Evolutionary conservation across 495 filamentous ascomycete species (phyloP).

Genomic region (Podospora conica): DNA sequence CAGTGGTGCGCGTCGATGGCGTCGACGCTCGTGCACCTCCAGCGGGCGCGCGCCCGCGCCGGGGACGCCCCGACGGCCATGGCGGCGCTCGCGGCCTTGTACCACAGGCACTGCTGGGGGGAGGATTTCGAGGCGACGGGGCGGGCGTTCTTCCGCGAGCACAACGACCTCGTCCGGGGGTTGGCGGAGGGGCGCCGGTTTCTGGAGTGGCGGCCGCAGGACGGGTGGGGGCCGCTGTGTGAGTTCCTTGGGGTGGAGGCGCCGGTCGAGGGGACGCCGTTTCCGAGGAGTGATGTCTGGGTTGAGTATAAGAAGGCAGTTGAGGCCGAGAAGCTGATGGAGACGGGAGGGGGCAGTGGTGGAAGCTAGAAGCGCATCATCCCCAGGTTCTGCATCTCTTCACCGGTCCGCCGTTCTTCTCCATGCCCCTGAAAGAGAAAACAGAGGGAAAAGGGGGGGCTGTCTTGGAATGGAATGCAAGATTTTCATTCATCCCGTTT

Average conservation of each 20-base stretch:
- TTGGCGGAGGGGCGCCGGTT: constrained; percentile 27
- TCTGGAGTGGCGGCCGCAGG: constrained; percentile 58
- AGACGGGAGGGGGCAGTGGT: not conserved
- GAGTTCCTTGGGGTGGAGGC: constrained; percentile 56
- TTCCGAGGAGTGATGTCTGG: constrained; percentile 16
- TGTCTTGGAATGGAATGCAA: not conserved
- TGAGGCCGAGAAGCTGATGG: constrained; percentile 1
- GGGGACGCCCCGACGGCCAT: constrained; percentile 18
- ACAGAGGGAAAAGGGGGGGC: not conserved
- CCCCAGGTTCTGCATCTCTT: not conserved
- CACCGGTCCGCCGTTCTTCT: not conserved
- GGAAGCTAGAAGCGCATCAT: not conserved
- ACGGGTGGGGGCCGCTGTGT: constrained; percentile 64
- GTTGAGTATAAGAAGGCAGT: constrained; percentile 16
- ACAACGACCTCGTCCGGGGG: constrained; percentile 24
- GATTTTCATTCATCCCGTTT: not conserved
- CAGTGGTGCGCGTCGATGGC: constrained; percentile 41
- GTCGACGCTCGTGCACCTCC: constrained; percentile 30
- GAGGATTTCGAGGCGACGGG: constrained; percentile 26
- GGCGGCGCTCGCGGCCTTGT: constrained; percentile 23
- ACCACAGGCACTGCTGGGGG: constrained; percentile 29
- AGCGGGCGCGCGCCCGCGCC: constrained; percentile 16
- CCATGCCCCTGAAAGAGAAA: not conserved
- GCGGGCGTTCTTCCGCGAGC: constrained; percentile 25
- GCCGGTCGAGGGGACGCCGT: constrained; percentile 39